Evolutionary conservation across 192 early-diverging fungal species (phyloP), one percentile per base, ranked within the genome.

Genomic region (Podila horticola): DNA sequence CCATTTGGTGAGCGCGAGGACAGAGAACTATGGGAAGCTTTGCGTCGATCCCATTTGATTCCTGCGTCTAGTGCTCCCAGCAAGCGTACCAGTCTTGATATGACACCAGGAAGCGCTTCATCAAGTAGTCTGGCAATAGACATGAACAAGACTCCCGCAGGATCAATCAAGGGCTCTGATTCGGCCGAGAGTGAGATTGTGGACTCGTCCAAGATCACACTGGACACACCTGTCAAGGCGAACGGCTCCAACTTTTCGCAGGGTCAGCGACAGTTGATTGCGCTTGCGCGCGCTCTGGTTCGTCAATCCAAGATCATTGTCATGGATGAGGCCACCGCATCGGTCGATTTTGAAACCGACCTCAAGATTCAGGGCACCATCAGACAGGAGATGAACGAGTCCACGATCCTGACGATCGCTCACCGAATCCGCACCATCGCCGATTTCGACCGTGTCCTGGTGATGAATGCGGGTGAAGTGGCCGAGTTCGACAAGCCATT

Each of bases 311-410:
- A 83, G 58, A 64, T 95, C 22, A 90, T 96, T 45, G 85, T 96
- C 31, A 87, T 96, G 87, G 94, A 96, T 71, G 95, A 97, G 75
- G 96, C 96, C 2, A 98, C 97, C 0, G 97, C 97, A 10, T 90
- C 89, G 2, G 94, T 98, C 3, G 97, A 98, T 69, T 91, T 90
- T 71, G 88, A 91, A 31, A 96, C 94, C 0, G 97, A 98, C 74
- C 74, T 84, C n/a, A 86, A 84, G 45, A 97, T 98, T 74, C 97
- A 98, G 86, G 72, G 73, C 17, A 95, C 96, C 0, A 96, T 98
- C 59, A 90, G 94, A 33, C 82, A 90, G 58, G 88, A 87, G 36
- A 94, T 96, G 85, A 83, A 82, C 26, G 79, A 90, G 28, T 86
- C 90, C 17, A 97, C 96, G 1, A 71, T 98, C 28, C 67, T 98